These are phyloP conservation scores for Boletus rufocinnamomeus DNA, from an alignment of 768 basidiomycete genomes.

Conservation along the genomic window DNA sequence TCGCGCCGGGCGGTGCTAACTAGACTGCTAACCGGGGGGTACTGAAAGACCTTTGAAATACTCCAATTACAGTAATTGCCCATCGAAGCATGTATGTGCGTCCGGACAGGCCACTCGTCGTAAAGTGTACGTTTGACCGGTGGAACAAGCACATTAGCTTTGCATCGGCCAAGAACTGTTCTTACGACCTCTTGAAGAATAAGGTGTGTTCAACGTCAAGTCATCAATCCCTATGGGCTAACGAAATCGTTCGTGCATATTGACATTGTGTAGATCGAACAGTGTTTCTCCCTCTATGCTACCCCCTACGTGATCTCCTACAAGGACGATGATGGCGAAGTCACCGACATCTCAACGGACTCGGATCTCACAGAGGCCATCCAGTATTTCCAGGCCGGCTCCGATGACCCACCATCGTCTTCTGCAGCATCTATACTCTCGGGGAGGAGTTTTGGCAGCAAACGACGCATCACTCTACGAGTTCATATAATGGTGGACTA, in stretches of 20 bases:
- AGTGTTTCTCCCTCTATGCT: slow-evolving; percentile 75
- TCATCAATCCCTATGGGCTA: not conserved
- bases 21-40: too few species aligned
- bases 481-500: slow-evolving; percentile 84
- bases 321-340: slow-evolving; percentile 87
- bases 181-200: slow-evolving; percentile 68
- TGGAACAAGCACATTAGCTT: slow-evolving; percentile 79
- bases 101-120: slow-evolving; percentile 76
- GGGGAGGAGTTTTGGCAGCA: slow-evolving; percentile 57
- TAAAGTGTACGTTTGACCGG: slow-evolving; percentile 81
- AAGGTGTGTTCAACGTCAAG: slow-evolving; percentile 53
- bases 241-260: not conserved
- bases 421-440: slow-evolving; percentile 76
- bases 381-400: slow-evolving; percentile 76
- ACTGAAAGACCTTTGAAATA: slow-evolving; percentile 1
- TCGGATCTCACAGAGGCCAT: slow-evolving; percentile 84
- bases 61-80: slow-evolving; percentile 2
- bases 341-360: slow-evolving; percentile 67
- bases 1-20: not conserved
- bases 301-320: slow-evolving; percentile 75
- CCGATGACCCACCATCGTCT: slow-evolving; percentile 68
- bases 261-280: slow-evolving; percentile 62
- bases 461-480: slow-evolving; percentile 76
- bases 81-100: slow-evolving; percentile 39
- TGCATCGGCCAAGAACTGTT: slow-evolving; percentile 75